phyloP scores from a whole-genome alignment of 176 grass and related monocot genomes.

The Hordeum marinum region DNA sequence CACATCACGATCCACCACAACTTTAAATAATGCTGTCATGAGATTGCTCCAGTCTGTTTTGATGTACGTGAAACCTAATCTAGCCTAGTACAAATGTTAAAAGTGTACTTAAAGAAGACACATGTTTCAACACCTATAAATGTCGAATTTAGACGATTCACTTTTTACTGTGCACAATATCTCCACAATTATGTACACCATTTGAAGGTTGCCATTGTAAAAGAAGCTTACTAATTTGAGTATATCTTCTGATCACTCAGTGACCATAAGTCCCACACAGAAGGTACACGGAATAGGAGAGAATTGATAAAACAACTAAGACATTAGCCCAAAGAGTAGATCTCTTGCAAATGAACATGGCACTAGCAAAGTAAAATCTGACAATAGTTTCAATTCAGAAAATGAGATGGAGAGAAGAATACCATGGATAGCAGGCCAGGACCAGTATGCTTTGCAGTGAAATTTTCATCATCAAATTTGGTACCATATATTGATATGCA shows the following conservation, averaged over 20 bases:
- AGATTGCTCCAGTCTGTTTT: not conserved
- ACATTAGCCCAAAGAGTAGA: not conserved
- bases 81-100: not conserved
- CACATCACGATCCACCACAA: not conserved
- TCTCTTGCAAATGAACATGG: not conserved
- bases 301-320: not conserved
- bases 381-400: not conserved
- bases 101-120: not conserved
- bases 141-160: not conserved
- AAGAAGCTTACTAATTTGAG: not conserved
- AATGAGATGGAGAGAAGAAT: not conserved
- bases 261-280: not conserved
- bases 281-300: not conserved
- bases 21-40: not conserved
- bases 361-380: not conserved
- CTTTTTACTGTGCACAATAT: not conserved
- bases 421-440: constrained; percentile 94
- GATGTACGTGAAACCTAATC: not conserved
- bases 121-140: not conserved
- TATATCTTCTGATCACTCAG: not conserved
- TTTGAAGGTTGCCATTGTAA: not conserved
- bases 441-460: constrained; percentile 90
- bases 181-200: not conserved
- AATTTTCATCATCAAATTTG: constrained; percentile 99
- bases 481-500: constrained; percentile 81